Base-by-base conservation (phyloP, 2,329 filamentous ascomycete genomes). In the Mycosphaerella sp. region DNA sequence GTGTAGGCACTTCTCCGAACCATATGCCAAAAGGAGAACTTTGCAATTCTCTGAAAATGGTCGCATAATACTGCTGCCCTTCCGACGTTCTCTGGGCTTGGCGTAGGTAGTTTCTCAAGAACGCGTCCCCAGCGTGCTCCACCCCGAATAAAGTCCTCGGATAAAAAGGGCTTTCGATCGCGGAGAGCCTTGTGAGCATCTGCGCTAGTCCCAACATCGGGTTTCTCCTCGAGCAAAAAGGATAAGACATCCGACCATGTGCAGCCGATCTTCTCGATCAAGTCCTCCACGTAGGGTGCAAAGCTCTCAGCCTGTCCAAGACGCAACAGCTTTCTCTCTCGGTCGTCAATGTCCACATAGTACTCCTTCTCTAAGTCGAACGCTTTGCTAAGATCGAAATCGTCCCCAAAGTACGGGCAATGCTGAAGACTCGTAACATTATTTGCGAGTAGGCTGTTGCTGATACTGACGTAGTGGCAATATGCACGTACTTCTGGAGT, bases 21-120 rank as follows among this genome's bases (percentile, higher is more conserved):
- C 26, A 76, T 58, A 38, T 75, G 72, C 72, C 72, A 75, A 2
- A 75, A 54, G 38, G 67, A 71, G 49, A 74, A 68, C 1, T 61
- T 59, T 12, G 68, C 66, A 17, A 68, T 62, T 3, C 65, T 59
- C 12, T 68, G 58, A 34, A 75, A 72, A 5, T 62, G 63, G 17
- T 69, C 64, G 54, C 72, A 74, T 4, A 70, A 62, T 4, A 70
- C 51, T 10, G 67, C 71, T 7, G 71, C 67, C 47, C 66, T 59
- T 12, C 63, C 65, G 4, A 74, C 48, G 6, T 56, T 57, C 3
- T 52, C 55, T 3, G 62, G 42, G 1, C 36, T 59, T 1, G 68
- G 59, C 21, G 57, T n/a, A 3, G 64, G 59, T 2, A 75, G 62
- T 12, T 57, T 64, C 1, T 59, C 55, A 5, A 73, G 51, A 1